Evolutionary conservation across 495 filamentous ascomycete genomes (phyloP), one percentile per base, ranked within the genome.

Genomic region (Trichoderma erinaceum): DNA sequence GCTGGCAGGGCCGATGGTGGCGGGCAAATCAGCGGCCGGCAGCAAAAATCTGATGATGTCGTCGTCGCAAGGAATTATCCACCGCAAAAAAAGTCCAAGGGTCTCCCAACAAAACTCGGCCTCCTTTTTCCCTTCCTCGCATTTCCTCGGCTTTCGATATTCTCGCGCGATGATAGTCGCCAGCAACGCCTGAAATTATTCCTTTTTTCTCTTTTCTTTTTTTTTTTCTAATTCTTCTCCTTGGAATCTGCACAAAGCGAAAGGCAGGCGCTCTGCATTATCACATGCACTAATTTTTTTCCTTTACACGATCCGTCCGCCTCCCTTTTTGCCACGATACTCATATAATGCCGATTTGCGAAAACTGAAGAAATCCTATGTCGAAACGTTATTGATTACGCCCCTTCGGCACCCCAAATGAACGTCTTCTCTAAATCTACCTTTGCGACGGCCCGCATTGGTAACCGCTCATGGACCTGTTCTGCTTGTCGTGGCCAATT

Each of bases 401-500:
- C 21, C 63, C 35, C 32, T 35, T 65, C 63, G 63, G 35, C 63
- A 41, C 65, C 66, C 69, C 75, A 48, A 66, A 77, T 77, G 75
- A 77, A 77, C 71, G 67, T 70, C 65, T 67, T 73, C 48, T 73
- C 75, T 16, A 67, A 74, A 69, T 70, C 71, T 38, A 70, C 70
- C 65, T 68, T 76, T 61, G 56, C 56, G 61, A 71, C 68, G 58
- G 72, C 72, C 25, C 65, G 75, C 66, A 74, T 73, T 66, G 71
- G 70, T 69, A 73, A 71, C 61, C 69, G 68, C 43, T 69, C 74
- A 29, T 77, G 75, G 65, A 50, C 41, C n/a, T 66, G 65, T 25
- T 48, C 65, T 12, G 21, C 27, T 18, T 66, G 65, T 48, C 65
- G 65, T 10, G 44, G 65, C 44, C 65, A 65, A 65, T 43, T 65